A percentile compares a stretch with the other conserved stretches of the same genome.
These are phyloP conservation scores for Botrytis elliptica DNA, from an alignment of 2,329 filamentous ascomycete species.

Conservation along the genomic window DNA sequence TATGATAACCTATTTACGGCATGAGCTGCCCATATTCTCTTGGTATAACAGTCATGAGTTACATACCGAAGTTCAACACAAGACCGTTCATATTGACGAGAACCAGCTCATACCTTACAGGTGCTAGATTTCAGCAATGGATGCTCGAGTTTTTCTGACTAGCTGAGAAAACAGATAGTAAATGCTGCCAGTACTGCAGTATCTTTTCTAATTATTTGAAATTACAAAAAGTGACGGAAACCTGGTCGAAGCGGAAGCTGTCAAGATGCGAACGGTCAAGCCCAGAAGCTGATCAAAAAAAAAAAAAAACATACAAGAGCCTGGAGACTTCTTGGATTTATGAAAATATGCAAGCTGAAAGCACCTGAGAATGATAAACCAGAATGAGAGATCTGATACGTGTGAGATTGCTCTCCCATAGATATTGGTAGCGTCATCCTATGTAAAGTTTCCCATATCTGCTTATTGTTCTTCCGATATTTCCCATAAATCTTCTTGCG, in stretches of 20 bases:
- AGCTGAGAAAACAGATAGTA: neutral
- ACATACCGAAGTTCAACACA: neutral
- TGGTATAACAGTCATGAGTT: too few species aligned
- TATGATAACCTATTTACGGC: neutral
- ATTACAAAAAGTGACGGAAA: neutral
- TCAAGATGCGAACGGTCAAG: neutral
- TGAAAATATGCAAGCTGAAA: neutral
- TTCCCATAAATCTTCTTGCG: neutral
- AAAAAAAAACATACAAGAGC: neutral
- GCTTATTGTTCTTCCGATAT: neutral
- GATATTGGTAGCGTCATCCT: neutral
- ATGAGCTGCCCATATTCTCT: neutral
- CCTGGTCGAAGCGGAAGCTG: neutral
- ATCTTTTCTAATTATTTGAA: neutral
- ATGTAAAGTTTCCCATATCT: neutral
- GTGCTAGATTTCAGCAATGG: neutral
- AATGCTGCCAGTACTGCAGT: neutral
- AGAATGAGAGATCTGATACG: neutral
- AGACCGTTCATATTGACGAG: neutral
- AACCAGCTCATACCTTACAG: conserved; percentile 7
- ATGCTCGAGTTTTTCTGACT: neutral
- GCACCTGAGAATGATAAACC: neutral
- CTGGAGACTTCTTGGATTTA: neutral
- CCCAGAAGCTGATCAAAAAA: neutral
- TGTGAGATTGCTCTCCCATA: neutral